Evolutionary conservation across 192 early-diverging fungal genomes (phyloP).

Genomic region (Oehlia diaphana): DNA sequence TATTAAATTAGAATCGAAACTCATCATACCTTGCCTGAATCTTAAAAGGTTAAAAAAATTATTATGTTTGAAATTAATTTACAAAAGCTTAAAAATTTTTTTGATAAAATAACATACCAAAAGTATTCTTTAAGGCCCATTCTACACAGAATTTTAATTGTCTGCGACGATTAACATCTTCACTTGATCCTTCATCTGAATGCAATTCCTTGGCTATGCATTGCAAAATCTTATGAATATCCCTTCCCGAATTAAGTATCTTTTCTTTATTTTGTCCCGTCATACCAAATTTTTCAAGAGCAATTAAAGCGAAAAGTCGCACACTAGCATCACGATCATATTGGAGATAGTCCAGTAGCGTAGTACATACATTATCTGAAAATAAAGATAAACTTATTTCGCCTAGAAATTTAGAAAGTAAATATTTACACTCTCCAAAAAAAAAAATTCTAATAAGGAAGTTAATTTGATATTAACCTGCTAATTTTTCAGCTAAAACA

Average conservation of each 20-base stretch:
- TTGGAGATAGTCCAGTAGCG: slow-evolving; percentile 44
- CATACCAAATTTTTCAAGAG: slow-evolving; percentile 57
- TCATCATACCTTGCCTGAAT: not conserved
- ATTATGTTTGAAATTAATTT: not conserved
- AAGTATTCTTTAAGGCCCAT: slow-evolving; percentile 54
- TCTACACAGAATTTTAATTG: slow-evolving; percentile 53
- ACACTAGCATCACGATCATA: slow-evolving; percentile 44
- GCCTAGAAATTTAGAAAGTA: not conserved
- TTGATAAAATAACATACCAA: slow-evolving; percentile 34
- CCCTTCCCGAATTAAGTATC: slow-evolving; percentile 34
- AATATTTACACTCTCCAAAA: not conserved
- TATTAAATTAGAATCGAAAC: not conserved
- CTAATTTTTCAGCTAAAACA: slow-evolving; percentile 53
- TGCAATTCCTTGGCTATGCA: slow-evolving; percentile 33
- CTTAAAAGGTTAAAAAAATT: not conserved
- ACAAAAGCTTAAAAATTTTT: not conserved
- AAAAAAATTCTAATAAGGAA: not conserved
- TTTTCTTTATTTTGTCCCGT: slow-evolving; percentile 47
- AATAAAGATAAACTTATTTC: slow-evolving; percentile 52
- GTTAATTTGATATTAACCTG: slow-evolving; percentile 31
- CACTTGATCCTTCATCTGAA: slow-evolving; percentile 29
- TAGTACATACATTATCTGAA: slow-evolving; percentile 46
- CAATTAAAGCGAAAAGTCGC: slow-evolving; percentile 53
- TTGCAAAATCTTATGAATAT: slow-evolving; percentile 32
- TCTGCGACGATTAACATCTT: slow-evolving; percentile 34